Conservation (phyloP, 306 rosid species). For the Trifolium repens region DNA sequence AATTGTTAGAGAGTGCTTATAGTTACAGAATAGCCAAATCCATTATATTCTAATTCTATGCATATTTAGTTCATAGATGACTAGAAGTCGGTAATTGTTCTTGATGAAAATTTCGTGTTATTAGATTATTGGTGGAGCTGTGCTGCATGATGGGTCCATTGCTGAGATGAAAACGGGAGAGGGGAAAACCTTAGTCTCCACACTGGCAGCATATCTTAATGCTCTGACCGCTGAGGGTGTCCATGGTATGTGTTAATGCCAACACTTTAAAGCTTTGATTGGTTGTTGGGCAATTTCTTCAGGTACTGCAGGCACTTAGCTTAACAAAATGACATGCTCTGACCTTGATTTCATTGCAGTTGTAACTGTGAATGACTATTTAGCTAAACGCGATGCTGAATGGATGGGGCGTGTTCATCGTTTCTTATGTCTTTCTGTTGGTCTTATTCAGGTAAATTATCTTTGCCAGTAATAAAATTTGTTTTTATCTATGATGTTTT, state of each 20-base stretch:
- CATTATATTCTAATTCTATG: background rate
- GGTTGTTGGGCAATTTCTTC: slow-evolving; percentile 7
- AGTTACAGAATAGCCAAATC: background rate
- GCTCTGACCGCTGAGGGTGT: slow-evolving; percentile 94
- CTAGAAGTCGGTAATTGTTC: slow-evolving; percentile 5
- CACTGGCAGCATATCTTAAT: slow-evolving; percentile 92
- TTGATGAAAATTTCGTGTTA: slow-evolving; percentile 35
- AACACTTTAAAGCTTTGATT: slow-evolving; percentile 29
- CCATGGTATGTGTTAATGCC: slow-evolving; percentile 62
- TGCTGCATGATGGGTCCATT: slow-evolving; percentile 95
- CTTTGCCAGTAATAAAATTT: slow-evolving; percentile 16
- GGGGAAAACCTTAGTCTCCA: slow-evolving; percentile 94
- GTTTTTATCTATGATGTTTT: slow-evolving; percentile 5
- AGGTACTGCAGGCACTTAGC: slow-evolving; percentile 25
- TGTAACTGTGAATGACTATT: slow-evolving; percentile 94
- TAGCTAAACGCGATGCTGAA: slow-evolving; percentile 99
- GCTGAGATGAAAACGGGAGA: slow-evolving; percentile 99
- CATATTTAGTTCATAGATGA: background rate
- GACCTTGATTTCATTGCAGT: slow-evolving; percentile 53
- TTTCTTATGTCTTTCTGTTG: slow-evolving; percentile 94
- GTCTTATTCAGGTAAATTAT: slow-evolving; percentile 82
- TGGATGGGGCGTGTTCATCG: slow-evolving; percentile 99
- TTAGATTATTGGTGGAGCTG: slow-evolving; percentile 97
- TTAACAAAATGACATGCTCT: slow-evolving; percentile 21
- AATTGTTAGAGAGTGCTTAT: background rate